Evolutionary conservation across 768 basidiomycete species (phyloP), one percentile per base, ranked within the genome.

Genomic region (Russula earlei): DNA sequence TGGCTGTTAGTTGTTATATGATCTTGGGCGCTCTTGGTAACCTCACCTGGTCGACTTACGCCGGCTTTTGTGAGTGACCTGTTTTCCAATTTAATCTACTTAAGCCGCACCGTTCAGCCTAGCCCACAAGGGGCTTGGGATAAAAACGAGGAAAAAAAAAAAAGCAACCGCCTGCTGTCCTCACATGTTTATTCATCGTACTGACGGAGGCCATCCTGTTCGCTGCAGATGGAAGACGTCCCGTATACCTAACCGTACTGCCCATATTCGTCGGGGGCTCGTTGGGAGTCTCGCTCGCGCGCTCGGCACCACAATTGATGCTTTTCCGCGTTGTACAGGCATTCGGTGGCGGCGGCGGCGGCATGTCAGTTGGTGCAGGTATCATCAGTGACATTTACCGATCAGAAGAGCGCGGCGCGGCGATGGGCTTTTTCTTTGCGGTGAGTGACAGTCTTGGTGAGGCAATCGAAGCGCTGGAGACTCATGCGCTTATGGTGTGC

Each of bases 311-410:
- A 1, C 63, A 70, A 15, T 69, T 91, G 5, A 72, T 90, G 61
- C 68, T 77, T 17, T 84, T 80, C 71, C 74, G 87, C 7, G 76
- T 83, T 40, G 60, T 87, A 0, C 86, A 89, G 64, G 81, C 81
- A 0, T 72, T 84, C 40, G 87, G 86, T 17, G 73, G 80, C 5
- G 77, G 82, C 7, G 77, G 82, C 7, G 77, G 77, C 11, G 80
- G 74, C 3, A 64, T 74, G 65, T 78, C 76, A n/a, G 73, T 78
- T 50, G 87, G 76, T 15, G 74, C 75, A 0, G 84, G 77, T 2
- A 76, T 80, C 5, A 80, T 85, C 25, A 81, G 80, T 0, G 84
- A 86, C 62, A 82, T 87, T 3, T 85, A 84, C 66, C 75, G 68
- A 48, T 63, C 84, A 3, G 85, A 85, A 52, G 79, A 85, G 58